Conservation (phyloP, 1,139 yeast genomes). For the Zygotorulaspora mrakii region DNA sequence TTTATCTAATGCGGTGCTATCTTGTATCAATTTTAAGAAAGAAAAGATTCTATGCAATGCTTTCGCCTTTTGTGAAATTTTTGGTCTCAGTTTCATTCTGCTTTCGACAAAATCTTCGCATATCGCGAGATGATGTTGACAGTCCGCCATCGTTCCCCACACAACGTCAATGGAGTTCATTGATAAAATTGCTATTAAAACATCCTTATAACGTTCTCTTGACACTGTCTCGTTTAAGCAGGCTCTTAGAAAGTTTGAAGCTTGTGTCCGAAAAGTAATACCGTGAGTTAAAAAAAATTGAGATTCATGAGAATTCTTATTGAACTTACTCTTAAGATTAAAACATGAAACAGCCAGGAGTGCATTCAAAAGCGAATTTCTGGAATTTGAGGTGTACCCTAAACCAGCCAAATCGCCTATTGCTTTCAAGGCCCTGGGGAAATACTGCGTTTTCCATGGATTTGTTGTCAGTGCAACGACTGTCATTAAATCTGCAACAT, state of each 20-base stretch:
- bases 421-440: slow-evolving; percentile 78
- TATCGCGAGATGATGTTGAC: slow-evolving; percentile 68
- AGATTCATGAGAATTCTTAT: slow-evolving; percentile 48
- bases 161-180: slow-evolving; percentile 88
- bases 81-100: slow-evolving; percentile 63
- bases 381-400: slow-evolving; percentile 72
- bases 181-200: slow-evolving; percentile 74
- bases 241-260: slow-evolving; percentile 60
- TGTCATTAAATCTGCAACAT: slow-evolving; percentile 85
- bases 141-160: slow-evolving; percentile 89
- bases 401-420: slow-evolving; percentile 70
- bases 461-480: slow-evolving; percentile 77
- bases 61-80: slow-evolving; percentile 69
- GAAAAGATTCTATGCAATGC: slow-evolving; percentile 75
- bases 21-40: slow-evolving; percentile 70
- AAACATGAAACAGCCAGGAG: slow-evolving; percentile 78
- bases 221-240: slow-evolving; percentile 46
- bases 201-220: slow-evolving; percentile 76
- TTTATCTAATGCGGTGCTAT: slow-evolving; percentile 58
- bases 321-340: slow-evolving; percentile 67
- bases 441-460: slow-evolving; percentile 83
- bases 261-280: slow-evolving; percentile 68
- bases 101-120: slow-evolving; percentile 72
- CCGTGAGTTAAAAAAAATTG: slow-evolving; percentile 70
- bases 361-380: slow-evolving; percentile 76